phyloP scores from a whole-genome alignment of 805 yeast genomes.

The Teunomyces funiuensis region DNA sequence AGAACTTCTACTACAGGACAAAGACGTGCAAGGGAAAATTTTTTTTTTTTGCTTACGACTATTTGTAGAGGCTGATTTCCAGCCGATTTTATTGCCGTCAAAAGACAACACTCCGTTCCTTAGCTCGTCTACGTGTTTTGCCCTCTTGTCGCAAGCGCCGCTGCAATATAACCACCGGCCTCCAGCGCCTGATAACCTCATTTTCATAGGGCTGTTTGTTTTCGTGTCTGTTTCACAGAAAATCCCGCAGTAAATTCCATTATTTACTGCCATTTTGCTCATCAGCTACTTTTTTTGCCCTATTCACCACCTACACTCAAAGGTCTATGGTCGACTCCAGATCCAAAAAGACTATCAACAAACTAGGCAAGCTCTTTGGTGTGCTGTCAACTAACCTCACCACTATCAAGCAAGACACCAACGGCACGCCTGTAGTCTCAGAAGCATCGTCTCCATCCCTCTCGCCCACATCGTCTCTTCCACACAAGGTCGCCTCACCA shows the following conservation, averaged over 20 bases:
- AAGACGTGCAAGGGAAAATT: not conserved
- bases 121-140: not conserved
- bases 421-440: constrained; percentile 1
- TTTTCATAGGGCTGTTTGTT: not conserved
- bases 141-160: too few relatives aligned
- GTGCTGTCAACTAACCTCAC: constrained; percentile 16
- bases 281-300: too few relatives aligned
- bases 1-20: not conserved
- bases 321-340: constrained; percentile 25
- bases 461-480: not conserved
- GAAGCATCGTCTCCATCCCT: constrained; percentile 5
- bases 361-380: constrained; percentile 27
- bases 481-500: not conserved
- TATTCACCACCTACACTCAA: too few relatives aligned
- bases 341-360: constrained; percentile 22
- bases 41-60: not conserved
- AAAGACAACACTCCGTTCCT: not conserved
- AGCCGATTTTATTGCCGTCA: not conserved
- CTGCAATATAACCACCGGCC: too few relatives aligned
- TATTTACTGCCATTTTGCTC: not conserved
- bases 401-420: not conserved
- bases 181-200: not conserved
- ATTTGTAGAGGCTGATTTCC: constrained; percentile 1
- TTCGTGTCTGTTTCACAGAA: not conserved
- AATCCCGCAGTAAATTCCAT: not conserved